These are phyloP conservation scores for Lichtheimia ramosa DNA, from an alignment of 371 early-diverging fungal species.

Conservation along the genomic window DNA sequence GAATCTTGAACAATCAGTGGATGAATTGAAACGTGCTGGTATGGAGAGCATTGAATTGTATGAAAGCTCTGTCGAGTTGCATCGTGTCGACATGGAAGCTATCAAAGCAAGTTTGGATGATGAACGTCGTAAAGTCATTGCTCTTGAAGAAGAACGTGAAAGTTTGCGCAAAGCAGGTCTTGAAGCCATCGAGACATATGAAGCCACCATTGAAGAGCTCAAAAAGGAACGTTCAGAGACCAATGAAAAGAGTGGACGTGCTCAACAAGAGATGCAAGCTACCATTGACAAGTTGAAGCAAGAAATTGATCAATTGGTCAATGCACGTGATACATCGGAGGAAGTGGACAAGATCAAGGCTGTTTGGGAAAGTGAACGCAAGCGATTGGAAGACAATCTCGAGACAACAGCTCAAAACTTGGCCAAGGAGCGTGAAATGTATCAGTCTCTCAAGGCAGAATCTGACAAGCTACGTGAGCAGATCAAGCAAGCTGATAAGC, in stretches of 20 bases:
- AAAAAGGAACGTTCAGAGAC: conserved; percentile 27
- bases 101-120: conserved; percentile 41
- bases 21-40: conserved; percentile 50
- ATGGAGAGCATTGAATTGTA: conserved; percentile 59
- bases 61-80: conserved; percentile 48
- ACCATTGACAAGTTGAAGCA: conserved; percentile 50
- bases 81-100: conserved; percentile 51
- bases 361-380: conserved; percentile 60
- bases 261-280: conserved; percentile 34
- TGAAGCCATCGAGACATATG: conserved; percentile 39
- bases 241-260: conserved; percentile 18
- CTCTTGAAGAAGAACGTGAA: conserved; percentile 32
- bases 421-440: conserved; percentile 28
- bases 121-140: conserved; percentile 37
- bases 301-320: conserved; percentile 48
- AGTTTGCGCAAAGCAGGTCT: conserved; percentile 38
- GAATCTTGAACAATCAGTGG: conserved; percentile 37
- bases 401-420: conserved; percentile 30
- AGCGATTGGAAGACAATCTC: conserved; percentile 51
- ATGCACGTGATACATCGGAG: conserved; percentile 34
- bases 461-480: conserved; percentile 34
- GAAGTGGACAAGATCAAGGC: conserved; percentile 49
- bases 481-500: conserved; percentile 42
- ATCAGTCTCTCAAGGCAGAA: conserved; percentile 35
- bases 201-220: conserved; percentile 38